These are phyloP conservation scores for Papiliotrema fonsecae DNA, from an alignment of 1,284 basidiomycete species.

Conservation along the genomic window DNA sequence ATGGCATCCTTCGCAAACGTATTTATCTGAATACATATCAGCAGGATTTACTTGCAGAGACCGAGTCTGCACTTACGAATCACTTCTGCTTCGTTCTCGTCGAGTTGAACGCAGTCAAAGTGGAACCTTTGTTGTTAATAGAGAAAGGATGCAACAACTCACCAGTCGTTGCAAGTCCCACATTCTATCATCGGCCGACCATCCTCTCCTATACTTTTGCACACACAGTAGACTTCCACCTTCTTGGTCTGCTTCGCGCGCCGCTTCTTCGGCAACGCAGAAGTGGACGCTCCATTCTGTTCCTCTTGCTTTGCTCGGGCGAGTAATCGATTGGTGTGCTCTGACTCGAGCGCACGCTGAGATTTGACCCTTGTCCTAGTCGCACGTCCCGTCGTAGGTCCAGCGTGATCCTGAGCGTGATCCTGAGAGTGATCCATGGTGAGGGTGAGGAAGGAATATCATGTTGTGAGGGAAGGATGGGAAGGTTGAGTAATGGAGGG, in stretches of 20 bases:
- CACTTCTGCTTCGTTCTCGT: constrained; percentile 29
- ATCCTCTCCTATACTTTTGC: constrained; percentile 18
- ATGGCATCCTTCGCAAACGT: constrained; percentile 30
- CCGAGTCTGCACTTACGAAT: constrained; percentile 31
- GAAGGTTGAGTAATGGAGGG: not conserved
- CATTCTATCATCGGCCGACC: constrained; percentile 45
- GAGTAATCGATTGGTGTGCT: constrained; percentile 20
- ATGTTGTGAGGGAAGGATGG: too few species aligned
- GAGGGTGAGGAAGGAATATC: too few species aligned
- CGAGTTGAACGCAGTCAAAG: constrained; percentile 33
- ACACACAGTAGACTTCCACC: constrained; percentile 32
- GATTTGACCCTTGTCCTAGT: constrained; percentile 23
- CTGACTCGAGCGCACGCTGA: constrained; percentile 25
- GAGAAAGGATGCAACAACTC: constrained; percentile 8
- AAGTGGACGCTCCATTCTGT: not conserved
- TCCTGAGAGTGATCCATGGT: too few species aligned
- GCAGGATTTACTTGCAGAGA: not conserved
- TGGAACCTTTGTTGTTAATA: constrained; percentile 32
- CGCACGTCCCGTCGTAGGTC: not conserved
- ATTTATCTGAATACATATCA: constrained; percentile 25
- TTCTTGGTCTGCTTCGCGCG: constrained; percentile 13
- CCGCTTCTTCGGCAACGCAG: not conserved
- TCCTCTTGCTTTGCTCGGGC: constrained; percentile 3
- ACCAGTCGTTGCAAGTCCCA: constrained; percentile 41
- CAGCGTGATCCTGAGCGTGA: not conserved